phyloP scores from a whole-genome alignment of 129 eudicot species.

The Chrysanthemum seticuspe region DNA sequence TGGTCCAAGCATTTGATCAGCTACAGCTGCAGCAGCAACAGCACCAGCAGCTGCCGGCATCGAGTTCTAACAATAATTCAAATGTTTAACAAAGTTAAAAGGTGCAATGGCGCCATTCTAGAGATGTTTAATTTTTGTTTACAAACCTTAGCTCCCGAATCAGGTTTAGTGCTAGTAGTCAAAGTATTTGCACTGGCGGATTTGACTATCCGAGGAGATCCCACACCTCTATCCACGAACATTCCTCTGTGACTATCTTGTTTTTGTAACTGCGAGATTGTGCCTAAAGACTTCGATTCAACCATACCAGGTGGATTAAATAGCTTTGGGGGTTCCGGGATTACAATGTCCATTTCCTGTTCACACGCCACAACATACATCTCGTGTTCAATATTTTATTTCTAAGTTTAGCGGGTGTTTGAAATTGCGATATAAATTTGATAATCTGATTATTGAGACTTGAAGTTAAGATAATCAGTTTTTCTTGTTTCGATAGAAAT shows the following conservation, averaged over 20 bases:
- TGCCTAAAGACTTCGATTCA: conserved; percentile 71
- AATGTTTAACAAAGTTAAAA: conserved; percentile 15
- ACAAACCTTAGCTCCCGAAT: conserved; percentile 75
- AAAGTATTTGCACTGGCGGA: conserved; percentile 62
- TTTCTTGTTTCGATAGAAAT: background rate
- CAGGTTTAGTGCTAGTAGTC: conserved; percentile 27
- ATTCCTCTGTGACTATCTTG: conserved; percentile 83
- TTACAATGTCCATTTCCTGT: conserved; percentile 65
- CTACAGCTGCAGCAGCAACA: conserved; percentile 98
- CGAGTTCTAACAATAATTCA: conserved; percentile 42
- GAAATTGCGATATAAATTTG: background rate
- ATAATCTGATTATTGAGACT: background rate
- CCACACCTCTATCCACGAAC: conserved; percentile 95
- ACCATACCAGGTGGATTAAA: conserved; percentile 57
- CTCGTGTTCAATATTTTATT: background rate
- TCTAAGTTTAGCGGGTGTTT: background rate
- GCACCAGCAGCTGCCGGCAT: conserved; percentile 99
- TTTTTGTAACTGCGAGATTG: conserved; percentile 50
- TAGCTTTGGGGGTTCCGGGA: conserved; percentile 61
- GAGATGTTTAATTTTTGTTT: conserved; percentile 4
- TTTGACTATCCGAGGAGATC: conserved; percentile 86
- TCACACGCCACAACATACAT: conserved; percentile 19
- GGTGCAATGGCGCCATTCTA: background rate
- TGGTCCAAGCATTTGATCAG: conserved; percentile 99
- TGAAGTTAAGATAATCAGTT: background rate